Conservation (phyloP, 352 stramenopile species). For the Globisporangium sylvaticum region DNA sequence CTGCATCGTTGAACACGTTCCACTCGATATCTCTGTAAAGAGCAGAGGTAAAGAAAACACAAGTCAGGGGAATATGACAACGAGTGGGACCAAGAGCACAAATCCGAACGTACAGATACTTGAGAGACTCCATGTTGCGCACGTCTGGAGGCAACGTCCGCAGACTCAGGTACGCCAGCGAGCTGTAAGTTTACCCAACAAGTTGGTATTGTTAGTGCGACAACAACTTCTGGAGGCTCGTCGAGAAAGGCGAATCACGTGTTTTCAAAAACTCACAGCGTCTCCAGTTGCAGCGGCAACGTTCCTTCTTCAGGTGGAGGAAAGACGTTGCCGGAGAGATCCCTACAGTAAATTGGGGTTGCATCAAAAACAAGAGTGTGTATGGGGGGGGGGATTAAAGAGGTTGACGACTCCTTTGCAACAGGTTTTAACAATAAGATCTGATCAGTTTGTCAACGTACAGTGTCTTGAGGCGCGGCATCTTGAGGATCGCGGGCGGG, state of each 20-base stretch:
- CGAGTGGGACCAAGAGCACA: background rate
- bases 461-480: conserved; percentile 33
- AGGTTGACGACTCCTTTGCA: background rate
- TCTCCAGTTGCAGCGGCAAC: conserved; percentile 23
- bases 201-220: background rate
- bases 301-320: conserved; percentile 9
- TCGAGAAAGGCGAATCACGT: background rate
- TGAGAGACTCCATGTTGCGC: conserved; percentile 18
- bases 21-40: conserved; percentile 26
- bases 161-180: conserved; percentile 8
- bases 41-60: background rate
- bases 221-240: background rate
- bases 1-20: conserved; percentile 29
- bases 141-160: conserved; percentile 18
- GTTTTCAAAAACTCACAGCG: conserved; percentile 8
- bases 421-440: background rate
- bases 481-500: conserved; percentile 26
- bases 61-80: background rate
- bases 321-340: conserved; percentile 25
- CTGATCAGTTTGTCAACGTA: conserved; percentile 8
- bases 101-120: conserved; percentile 16
- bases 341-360: conserved; percentile 3
- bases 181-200: background rate
- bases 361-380: background rate
- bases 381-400: background rate